These are phyloP conservation scores for Leptographium radiaticola DNA, from an alignment of 2,329 filamentous ascomycete species.

Conservation along the genomic window DNA sequence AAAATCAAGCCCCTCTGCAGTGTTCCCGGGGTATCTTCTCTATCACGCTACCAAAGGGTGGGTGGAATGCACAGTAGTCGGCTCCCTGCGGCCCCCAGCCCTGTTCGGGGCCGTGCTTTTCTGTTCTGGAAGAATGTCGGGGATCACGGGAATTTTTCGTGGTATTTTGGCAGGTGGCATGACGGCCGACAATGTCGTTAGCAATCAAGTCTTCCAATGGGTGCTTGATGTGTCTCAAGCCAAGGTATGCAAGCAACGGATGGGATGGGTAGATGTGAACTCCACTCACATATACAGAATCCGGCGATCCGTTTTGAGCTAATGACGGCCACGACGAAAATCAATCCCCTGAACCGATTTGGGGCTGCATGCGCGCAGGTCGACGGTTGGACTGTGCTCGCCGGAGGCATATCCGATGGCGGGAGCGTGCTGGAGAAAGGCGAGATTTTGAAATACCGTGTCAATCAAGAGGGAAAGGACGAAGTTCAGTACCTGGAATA, in stretches of 20 bases:
- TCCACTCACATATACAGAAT: constrained; percentile 13
- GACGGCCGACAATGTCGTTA: constrained; percentile 46
- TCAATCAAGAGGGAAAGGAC: constrained; percentile 16
- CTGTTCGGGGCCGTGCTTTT: constrained; percentile 31
- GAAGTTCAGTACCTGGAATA: constrained; percentile 13
- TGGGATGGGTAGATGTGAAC: too few species aligned
- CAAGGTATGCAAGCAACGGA: constrained; percentile 19
- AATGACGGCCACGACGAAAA: not conserved
- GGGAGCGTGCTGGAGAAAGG: constrained; percentile 30
- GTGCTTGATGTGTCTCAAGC: constrained; percentile 28
- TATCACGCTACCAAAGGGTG: constrained; percentile 36
- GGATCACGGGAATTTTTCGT: constrained; percentile 22
- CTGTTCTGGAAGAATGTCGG: constrained; percentile 6
- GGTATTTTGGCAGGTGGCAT: constrained; percentile 67
- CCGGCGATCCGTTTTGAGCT: constrained; percentile 6
- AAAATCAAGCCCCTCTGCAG: constrained; percentile 32
- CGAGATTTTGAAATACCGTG: constrained; percentile 35
- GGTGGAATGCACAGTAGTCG: constrained; percentile 26
- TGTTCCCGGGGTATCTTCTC: constrained; percentile 40
- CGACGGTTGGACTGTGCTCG: constrained; percentile 14
- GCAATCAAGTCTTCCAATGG: constrained; percentile 55
- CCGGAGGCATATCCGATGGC: constrained; percentile 30
- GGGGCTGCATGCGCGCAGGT: constrained; percentile 4
- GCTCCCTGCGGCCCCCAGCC: constrained; percentile 20
- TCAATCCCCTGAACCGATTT: constrained; percentile 6